Evolutionary conservation across 2,329 filamentous ascomycete genomes (phyloP).

Genomic region (Alternaria gansuensis): DNA sequence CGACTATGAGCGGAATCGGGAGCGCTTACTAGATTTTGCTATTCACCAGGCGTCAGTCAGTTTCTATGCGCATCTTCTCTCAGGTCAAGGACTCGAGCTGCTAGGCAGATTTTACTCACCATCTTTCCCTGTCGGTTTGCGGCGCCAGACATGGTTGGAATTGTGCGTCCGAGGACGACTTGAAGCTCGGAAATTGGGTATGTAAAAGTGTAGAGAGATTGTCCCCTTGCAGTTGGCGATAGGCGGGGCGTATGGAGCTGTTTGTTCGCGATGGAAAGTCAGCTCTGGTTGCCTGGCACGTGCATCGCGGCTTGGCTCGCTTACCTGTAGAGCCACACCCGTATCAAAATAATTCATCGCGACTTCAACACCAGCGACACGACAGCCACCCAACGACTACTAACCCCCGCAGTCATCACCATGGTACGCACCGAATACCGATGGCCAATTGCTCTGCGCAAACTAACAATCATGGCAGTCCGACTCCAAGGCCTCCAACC

Average conservation of each 20-base stretch:
- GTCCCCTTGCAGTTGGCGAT: conserved; percentile 29
- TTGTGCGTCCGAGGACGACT: conserved; percentile 57
- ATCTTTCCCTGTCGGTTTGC: conserved; percentile 98
- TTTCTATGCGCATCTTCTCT: conserved; percentile 57
- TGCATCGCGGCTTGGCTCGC: conserved; percentile 27
- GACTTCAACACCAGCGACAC: conserved; percentile 40
- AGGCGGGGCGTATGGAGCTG: conserved; percentile 40
- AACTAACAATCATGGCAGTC: conserved; percentile 45
- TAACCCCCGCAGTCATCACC: conserved; percentile 52
- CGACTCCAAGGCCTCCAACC: conserved; percentile 81
- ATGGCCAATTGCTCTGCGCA: conserved; percentile 17
- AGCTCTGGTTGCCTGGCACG: conserved; percentile 27
- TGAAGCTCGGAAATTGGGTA: conserved; percentile 22
- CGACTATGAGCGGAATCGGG: conserved; percentile 26
- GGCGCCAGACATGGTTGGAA: conserved; percentile 55
- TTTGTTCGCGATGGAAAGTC: conserved; percentile 27
- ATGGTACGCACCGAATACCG: conserved; percentile 46
- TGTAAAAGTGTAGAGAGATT: conserved; percentile 12
- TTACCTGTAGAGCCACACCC: conserved; percentile 29
- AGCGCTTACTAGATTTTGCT: conserved; percentile 71
- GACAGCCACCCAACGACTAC: conserved; percentile 46
- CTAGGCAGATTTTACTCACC: conserved; percentile 70
- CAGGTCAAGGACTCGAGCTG: conserved; percentile 48
- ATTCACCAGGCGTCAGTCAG: conserved; percentile 54
- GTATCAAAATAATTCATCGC: conserved; percentile 34